phyloP scores from a whole-genome alignment of 305 asterid species.

The Fraxinus dipetala region DNA sequence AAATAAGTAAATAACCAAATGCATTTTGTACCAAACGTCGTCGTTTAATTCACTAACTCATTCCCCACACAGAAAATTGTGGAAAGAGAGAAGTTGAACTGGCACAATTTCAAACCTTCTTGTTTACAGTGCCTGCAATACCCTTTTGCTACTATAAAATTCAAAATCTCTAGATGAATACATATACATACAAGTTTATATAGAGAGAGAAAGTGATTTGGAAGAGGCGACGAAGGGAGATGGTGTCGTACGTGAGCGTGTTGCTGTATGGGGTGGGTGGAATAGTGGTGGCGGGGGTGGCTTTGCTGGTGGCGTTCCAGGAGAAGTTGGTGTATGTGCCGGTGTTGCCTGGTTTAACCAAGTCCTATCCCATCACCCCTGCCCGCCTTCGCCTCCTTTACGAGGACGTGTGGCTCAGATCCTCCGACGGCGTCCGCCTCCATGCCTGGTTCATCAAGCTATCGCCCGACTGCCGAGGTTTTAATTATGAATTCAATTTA shows the following conservation, averaged over 20 bases:
- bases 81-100: neutral
- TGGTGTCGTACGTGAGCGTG: slow-evolving; percentile 75
- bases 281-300: slow-evolving; percentile 87
- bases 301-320: slow-evolving; percentile 88
- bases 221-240: slow-evolving; percentile 27
- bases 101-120: neutral
- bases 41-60: neutral
- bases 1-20: too few species aligned
- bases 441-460: slow-evolving; percentile 95
- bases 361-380: slow-evolving; percentile 88
- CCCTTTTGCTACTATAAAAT: neutral
- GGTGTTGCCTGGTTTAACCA: slow-evolving; percentile 85
- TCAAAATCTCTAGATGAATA: neutral
- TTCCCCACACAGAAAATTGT: neutral
- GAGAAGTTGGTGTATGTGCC: slow-evolving; percentile 97
- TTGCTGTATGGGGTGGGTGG: slow-evolving; percentile 67
- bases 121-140: neutral
- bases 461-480: slow-evolving; percentile 73
- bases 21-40: neutral
- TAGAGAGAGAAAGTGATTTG: slow-evolving; percentile 25
- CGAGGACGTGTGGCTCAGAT: slow-evolving; percentile 95
- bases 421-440: slow-evolving; percentile 94
- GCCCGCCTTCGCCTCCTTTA: slow-evolving; percentile 74
- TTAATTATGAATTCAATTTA: neutral
- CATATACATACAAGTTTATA: neutral